phyloP scores from a whole-genome alignment of 208 protist species.

The Leishmania gerbilli region DNA sequence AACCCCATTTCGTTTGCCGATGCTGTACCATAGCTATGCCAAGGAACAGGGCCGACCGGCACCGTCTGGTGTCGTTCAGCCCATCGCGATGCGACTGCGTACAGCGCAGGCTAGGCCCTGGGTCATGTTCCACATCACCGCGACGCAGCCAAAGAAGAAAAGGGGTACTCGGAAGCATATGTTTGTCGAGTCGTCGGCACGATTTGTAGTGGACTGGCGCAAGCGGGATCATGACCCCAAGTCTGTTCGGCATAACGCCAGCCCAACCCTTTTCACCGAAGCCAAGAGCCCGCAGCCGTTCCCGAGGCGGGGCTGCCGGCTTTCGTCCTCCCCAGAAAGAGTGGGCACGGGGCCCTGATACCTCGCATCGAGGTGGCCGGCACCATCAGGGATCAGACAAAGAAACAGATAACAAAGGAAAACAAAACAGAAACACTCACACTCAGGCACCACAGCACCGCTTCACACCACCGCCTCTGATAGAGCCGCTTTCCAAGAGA shows the following conservation, averaged over 20 bases:
- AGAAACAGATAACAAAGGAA: not conserved
- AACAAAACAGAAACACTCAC: not conserved
- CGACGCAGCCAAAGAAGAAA: not conserved
- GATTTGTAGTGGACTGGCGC: too few relatives aligned
- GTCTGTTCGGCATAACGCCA: not conserved
- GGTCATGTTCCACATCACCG: not conserved
- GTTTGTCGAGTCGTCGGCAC: not conserved
- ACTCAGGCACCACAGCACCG: not conserved
- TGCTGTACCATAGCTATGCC: not conserved
- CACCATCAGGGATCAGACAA: not conserved
- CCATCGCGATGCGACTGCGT: not conserved
- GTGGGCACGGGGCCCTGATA: not conserved
- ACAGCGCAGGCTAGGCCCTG: not conserved
- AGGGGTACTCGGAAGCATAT: not conserved
- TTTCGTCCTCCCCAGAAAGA: not conserved
- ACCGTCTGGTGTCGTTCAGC: not conserved
- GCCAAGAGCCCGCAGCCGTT: not conserved
- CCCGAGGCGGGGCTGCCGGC: not conserved
- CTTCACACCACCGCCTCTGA: not conserved
- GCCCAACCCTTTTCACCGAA: not conserved
- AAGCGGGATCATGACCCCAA: too few relatives aligned
- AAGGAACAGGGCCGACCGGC: not conserved
- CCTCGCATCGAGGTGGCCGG: not conserved
- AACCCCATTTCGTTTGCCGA: not conserved
- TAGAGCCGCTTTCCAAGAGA: not conserved